Conservation (phyloP, 1,284 basidiomycete species). For the Cryptococcus floricola region DNA sequence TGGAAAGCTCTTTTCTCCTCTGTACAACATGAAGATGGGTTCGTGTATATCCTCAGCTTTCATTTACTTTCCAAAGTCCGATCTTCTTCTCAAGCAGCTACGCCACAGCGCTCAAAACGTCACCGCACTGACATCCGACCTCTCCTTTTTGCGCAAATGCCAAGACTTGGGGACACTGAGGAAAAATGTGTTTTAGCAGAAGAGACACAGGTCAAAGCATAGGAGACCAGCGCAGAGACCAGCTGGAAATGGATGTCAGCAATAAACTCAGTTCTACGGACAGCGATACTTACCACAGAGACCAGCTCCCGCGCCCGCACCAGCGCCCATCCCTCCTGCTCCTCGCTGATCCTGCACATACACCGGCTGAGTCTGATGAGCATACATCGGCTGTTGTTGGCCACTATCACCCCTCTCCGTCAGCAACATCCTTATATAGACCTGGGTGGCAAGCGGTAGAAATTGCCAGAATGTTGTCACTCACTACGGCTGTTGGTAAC, state of each 20-base stretch:
- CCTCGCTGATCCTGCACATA: slow-evolving; percentile 9
- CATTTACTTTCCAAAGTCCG: too few relatives aligned
- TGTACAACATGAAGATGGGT: too few relatives aligned
- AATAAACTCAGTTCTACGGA: neutral
- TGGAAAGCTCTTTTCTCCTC: too few relatives aligned
- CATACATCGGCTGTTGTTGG: slow-evolving; percentile 13
- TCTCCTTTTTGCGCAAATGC: too few relatives aligned
- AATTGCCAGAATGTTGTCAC: neutral
- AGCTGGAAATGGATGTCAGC: slow-evolving; percentile 5
- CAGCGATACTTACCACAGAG: slow-evolving; percentile 10
- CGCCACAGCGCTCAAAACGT: too few relatives aligned
- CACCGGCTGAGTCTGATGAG: slow-evolving; percentile 12
- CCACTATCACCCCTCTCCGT: slow-evolving; percentile 1
- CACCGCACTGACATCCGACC: too few relatives aligned
- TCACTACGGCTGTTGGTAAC: slow-evolving; percentile 13
- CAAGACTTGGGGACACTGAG: too few relatives aligned
- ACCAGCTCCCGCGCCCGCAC: slow-evolving; percentile 12
- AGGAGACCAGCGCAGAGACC: slow-evolving; percentile 20
- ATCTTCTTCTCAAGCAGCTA: too few relatives aligned
- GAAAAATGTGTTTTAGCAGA: neutral
- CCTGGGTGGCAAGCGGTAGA: neutral
- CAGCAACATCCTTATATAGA: neutral
- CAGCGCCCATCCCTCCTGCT: slow-evolving; percentile 1
- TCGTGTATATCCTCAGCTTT: too few relatives aligned
- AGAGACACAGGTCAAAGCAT: slow-evolving; percentile 23